Evolutionary conservation across 371 early-diverging fungal genomes (phyloP), one percentile per base, ranked within the genome.

Genomic region (Circinella minor): DNA sequence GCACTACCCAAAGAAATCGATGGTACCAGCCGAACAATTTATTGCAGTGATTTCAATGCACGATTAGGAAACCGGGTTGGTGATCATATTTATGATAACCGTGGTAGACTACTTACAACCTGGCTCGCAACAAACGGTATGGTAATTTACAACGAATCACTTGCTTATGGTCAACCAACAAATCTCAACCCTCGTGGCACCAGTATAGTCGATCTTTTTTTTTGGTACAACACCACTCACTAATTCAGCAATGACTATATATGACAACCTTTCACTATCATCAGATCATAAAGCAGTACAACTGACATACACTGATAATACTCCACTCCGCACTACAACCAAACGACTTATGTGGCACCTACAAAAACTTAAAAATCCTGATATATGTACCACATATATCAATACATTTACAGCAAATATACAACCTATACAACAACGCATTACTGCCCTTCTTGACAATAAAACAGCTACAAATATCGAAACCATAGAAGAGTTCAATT

Each of bases 201-300:
- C 13, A 69, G 63, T 46, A 69, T 69, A n/a, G 57, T 69, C 7
- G 69, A 69, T 39, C 39, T n/a, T 62, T 4, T 69, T 69, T 18
- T 13, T 69, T 46, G 43, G 64, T 20, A 49, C 47, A 20, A 48
- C 14, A 9, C 14, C 47, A 14, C 34, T 64, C 3, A 8, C 8
- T 10, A 51, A 49, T 43, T 3, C 69, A 51, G 6, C 46, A 36
- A 64, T 69, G 39, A 15, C 7, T 3, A 64, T 64, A 15, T 36
- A 17, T 39, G 62, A 61, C 38, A 37, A 61, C 14, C 1, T 36
- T 0, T 37, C 51, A 20, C n/a, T 69, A 6, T 34, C 5, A 0
- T 69, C 69, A 4, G 69, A 69, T 9, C 64, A 69, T n/a, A 36
- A 69, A 51, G 17, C 36, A 11, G 49, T 64, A 3, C 47, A 64